Percentiles rank a stretch among this genome's conserved stretches.
These are phyloP conservation scores for Tuber borchii DNA, from an alignment of 495 filamentous ascomycete species.

Conservation along the genomic window DNA sequence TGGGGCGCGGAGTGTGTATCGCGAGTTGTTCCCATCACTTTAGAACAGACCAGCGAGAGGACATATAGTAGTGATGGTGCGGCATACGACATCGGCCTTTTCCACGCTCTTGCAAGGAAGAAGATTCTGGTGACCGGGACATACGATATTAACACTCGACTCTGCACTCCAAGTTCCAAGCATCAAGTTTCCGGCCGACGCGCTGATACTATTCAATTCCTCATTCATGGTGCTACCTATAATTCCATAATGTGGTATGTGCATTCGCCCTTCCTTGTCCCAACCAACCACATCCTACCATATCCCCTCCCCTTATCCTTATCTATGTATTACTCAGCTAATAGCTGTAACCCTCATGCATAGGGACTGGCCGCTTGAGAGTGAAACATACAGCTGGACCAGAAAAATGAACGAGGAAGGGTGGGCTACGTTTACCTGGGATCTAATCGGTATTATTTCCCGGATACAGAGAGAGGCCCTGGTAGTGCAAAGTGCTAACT, in stretches of 20 bases:
- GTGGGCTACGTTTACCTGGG: conserved; percentile 31
- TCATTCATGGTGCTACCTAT: conserved; percentile 26
- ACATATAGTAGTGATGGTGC: background rate
- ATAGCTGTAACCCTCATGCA: background rate
- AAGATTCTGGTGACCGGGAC: conserved; percentile 13
- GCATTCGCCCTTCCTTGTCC: conserved; percentile 3
- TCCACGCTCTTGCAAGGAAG: conserved; percentile 11
- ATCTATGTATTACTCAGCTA: background rate
- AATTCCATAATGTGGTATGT: conserved; percentile 33
- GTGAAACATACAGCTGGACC: conserved; percentile 34
- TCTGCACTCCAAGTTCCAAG: conserved; percentile 1
- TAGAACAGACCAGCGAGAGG: conserved; percentile 19
- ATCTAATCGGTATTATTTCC: conserved; percentile 15
- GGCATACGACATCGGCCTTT: conserved; percentile 13
- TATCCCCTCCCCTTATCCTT: background rate
- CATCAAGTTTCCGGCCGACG: conserved; percentile 12
- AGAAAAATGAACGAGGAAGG: conserved; percentile 30
- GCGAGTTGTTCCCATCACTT: conserved; percentile 5
- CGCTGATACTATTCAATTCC: conserved; percentile 31
- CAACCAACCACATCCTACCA: background rate
- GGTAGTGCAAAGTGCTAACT: background rate
- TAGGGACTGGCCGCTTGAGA: conserved; percentile 21
- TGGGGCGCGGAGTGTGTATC: conserved; percentile 17
- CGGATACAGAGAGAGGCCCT: background rate
- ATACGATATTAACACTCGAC: conserved; percentile 12